Evolutionary conservation across 2,329 filamentous ascomycete species (phyloP).

Genomic region (Scedosporium dehoogii): DNA sequence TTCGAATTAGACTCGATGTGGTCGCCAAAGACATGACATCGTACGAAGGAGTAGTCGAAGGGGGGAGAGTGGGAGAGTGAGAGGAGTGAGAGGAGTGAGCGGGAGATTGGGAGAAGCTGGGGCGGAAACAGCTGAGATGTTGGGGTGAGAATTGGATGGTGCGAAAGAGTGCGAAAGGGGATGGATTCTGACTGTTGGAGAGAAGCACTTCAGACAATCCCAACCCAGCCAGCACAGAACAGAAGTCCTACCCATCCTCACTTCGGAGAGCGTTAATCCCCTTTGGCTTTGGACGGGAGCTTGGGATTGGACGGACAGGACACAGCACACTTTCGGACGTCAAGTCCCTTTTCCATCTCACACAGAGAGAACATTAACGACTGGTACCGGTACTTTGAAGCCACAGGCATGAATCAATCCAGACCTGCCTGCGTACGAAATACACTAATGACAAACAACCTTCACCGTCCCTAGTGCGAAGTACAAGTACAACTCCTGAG

Average conservation of each 20-base stretch:
- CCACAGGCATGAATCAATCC: too few relatives aligned
- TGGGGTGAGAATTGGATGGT: too few relatives aligned
- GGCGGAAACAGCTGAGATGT: not conserved
- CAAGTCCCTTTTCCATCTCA: too few relatives aligned
- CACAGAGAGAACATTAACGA: too few relatives aligned
- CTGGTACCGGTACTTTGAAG: too few relatives aligned
- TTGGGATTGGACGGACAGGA: not conserved
- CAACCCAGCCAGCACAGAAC: too few relatives aligned
- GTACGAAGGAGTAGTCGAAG: not conserved
- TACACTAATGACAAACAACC: too few relatives aligned
- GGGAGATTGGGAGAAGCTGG: not conserved
- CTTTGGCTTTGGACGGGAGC: not conserved
- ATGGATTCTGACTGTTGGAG: too few relatives aligned
- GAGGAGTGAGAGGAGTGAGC: not conserved
- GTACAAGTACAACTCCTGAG: not conserved
- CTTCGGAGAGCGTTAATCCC: not conserved
- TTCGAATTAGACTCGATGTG: not conserved
- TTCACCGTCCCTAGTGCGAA: not conserved
- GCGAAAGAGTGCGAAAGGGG: too few relatives aligned
- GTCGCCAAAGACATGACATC: not conserved
- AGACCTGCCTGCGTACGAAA: too few relatives aligned
- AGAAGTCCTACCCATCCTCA: too few relatives aligned
- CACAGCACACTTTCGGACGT: not conserved
- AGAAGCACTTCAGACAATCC: too few relatives aligned
- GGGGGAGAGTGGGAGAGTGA: not conserved